Evolutionary conservation across 345 rosid genomes (phyloP).

Genomic region (Pistacia vera): DNA sequence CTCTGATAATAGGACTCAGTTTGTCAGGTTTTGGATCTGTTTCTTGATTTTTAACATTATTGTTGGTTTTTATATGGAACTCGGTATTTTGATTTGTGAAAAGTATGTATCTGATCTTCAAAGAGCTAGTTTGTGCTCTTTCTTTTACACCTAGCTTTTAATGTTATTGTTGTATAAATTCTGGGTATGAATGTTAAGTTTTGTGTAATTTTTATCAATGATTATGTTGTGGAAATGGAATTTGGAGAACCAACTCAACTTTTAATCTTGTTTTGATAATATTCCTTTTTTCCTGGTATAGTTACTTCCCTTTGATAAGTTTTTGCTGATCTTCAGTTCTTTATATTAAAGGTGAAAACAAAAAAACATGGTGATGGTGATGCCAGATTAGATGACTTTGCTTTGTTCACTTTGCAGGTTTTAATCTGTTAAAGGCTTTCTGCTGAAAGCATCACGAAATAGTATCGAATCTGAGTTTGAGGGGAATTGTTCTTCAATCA

Average conservation of each 20-base stretch:
- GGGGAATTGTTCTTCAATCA: neutral
- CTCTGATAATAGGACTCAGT: constrained; percentile 1
- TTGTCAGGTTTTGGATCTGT: constrained; percentile 5
- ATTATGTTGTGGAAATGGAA: neutral
- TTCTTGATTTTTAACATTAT: neutral
- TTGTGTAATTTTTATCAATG: neutral
- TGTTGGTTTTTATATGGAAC: neutral
- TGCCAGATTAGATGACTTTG: neutral
- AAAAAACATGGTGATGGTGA: neutral
- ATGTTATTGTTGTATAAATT: neutral
- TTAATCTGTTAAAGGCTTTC: neutral
- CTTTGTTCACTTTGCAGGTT: constrained; percentile 10
- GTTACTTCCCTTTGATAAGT: neutral
- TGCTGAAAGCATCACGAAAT: neutral
- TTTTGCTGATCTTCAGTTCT: neutral
- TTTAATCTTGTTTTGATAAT: neutral
- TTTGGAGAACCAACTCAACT: neutral
- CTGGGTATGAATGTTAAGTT: neutral
- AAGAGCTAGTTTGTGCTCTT: neutral
- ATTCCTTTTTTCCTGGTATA: neutral
- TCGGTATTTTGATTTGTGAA: neutral
- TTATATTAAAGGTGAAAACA: neutral
- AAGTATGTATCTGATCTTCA: neutral
- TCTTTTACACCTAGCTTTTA: neutral
- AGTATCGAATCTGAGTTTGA: neutral